These are phyloP conservation scores for Xylaria sp. DNA, from an alignment of 2,329 filamentous ascomycete genomes.

Conservation along the genomic window DNA sequence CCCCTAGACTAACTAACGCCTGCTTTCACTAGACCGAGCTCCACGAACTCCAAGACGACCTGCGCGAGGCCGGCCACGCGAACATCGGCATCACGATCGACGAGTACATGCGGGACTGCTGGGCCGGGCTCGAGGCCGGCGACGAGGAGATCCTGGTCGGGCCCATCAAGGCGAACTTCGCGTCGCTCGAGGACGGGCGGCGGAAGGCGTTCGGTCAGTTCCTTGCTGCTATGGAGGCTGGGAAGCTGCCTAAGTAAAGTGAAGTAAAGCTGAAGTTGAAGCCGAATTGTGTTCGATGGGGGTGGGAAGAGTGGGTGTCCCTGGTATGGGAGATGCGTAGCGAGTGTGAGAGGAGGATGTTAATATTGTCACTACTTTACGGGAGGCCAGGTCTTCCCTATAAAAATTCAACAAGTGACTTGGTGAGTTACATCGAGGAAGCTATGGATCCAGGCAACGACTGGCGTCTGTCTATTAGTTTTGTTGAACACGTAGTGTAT, in stretches of 20 bases:
- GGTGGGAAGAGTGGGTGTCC: too few species aligned
- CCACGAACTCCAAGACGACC: slow-evolving; percentile 51
- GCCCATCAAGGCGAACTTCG: slow-evolving; percentile 34
- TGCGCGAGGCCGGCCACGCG: slow-evolving; percentile 48
- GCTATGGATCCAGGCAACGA: too few species aligned
- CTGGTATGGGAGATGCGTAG: too few species aligned
- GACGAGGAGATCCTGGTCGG: slow-evolving; percentile 53
- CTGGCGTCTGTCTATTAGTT: too few species aligned
- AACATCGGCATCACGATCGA: slow-evolving; percentile 53
- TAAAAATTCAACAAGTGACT: too few species aligned
- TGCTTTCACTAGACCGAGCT: slow-evolving; percentile 33
- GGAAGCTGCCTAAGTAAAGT: slow-evolving; percentile 16
- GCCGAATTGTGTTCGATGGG: neutral
- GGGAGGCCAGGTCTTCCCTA: too few species aligned
- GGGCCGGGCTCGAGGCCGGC: slow-evolving; percentile 54
- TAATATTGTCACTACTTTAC: too few species aligned
- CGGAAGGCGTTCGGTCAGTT: slow-evolving; percentile 35
- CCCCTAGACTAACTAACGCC: neutral
- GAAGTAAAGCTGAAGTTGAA: neutral
- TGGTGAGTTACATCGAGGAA: too few species aligned
- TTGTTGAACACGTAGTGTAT: too few species aligned
- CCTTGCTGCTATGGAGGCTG: neutral
- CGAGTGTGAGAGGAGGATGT: too few species aligned
- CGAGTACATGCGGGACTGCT: slow-evolving; percentile 59
- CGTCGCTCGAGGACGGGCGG: slow-evolving; percentile 38